Percentiles rank a stretch among this genome's conserved stretches.
Conservation (phyloP, 257 asterid genomes). For the Jaltomata sinuosa region DNA sequence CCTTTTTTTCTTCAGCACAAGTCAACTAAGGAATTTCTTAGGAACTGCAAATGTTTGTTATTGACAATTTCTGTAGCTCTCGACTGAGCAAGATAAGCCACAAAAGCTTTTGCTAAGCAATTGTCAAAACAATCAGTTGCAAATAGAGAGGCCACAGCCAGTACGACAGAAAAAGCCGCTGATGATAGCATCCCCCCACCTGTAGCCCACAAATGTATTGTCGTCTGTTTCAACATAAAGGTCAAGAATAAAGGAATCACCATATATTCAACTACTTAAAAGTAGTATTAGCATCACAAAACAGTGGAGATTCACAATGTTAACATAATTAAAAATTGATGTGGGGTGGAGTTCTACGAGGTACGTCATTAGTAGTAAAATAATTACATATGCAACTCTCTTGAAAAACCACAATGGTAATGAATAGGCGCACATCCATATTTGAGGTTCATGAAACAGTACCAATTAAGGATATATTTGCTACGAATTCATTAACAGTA, state of each 20-base stretch:
- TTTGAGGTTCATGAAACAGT: neutral
- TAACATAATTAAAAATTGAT: neutral
- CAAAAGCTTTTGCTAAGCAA: conserved; percentile 58
- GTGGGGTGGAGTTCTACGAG: neutral
- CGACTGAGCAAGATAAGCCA: conserved; percentile 50
- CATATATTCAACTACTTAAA: neutral
- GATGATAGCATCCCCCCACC: conserved; percentile 57
- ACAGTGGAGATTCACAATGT: neutral
- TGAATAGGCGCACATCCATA: too few species aligned
- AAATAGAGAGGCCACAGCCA: conserved; percentile 45
- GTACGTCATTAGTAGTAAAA: neutral
- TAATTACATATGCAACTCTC: neutral
- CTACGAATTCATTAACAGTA: neutral
- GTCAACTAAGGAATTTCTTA: conserved; percentile 61
- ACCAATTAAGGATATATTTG: neutral
- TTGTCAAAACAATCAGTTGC: conserved; percentile 41
- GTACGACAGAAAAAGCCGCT: conserved; percentile 49
- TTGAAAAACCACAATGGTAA: neutral
- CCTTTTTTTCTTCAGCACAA: too few species aligned
- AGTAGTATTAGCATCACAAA: neutral
- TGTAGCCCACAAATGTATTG: conserved; percentile 88
- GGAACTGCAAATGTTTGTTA: conserved; percentile 49
- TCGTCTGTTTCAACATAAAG: conserved; percentile 39
- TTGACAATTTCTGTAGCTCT: conserved; percentile 51
- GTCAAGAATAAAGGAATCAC: neutral